Evolutionary conservation across 495 filamentous ascomycete genomes (phyloP), one percentile per base, ranked within the genome.

Genomic region (Pseudoneurospora amorphoporcata): DNA sequence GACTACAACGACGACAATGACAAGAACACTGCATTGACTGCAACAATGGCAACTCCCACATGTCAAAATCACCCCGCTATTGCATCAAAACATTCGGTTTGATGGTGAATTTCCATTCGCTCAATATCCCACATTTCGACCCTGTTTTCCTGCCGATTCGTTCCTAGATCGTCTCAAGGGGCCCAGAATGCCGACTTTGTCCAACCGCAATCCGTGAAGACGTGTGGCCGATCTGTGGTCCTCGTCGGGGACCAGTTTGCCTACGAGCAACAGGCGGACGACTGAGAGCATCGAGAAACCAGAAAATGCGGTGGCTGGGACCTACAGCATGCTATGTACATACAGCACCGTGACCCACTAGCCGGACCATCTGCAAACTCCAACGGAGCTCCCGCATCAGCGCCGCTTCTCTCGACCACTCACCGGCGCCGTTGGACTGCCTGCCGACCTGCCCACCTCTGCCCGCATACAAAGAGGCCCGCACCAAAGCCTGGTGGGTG

Each of bases 381-480:
- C 70, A 72, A 77, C 71, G 76, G 76, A 76, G 76, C 61, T 71
- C 70, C 68, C 61, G 76, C 76, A 75, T 74, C 73, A 72, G 70
- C 75, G 69, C 68, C 58, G 65, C 72, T 75, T 32, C 72, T 73
- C 4, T 32, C 40, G 74, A 72, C 79, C 79, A 80, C 47, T 80
- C 76, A 79, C 68, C 53, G 47, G 58, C 42, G 70, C 58, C 47
- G 70, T 19, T 42, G 37, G 69, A 40, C 41, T 75, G 71, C 73
- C 69, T 71, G 75, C 53, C 53, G 53, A 61, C 53, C 35, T 61
- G 53, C 75, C 74, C 75, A 76, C 79, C 68, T 43, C 41, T 79
- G 80, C 79, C 80, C 80, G 80, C 80, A 82, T 82, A 82, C 75
- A 68, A 58, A 32, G 76, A 77, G 80, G 79, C 80, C 80, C 76